These are phyloP conservation scores for Pestalotiopsis sp. DNA, from an alignment of 2,329 filamentous ascomycete species.

Conservation along the genomic window DNA sequence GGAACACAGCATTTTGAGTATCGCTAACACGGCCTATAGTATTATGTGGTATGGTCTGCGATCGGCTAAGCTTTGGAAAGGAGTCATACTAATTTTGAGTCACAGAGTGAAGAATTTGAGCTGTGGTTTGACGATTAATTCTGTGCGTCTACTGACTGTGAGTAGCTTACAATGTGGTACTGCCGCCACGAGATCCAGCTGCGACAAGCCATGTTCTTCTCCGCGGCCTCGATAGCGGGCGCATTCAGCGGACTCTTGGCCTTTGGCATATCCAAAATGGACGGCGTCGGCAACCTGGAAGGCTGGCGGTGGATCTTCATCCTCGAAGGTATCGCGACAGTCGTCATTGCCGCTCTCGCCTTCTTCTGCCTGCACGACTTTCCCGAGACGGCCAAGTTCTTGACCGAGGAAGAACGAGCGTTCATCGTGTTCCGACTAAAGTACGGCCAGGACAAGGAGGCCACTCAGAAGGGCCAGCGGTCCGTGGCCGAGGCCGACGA, in stretches of 20 bases:
- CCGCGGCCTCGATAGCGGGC: conserved; percentile 77
- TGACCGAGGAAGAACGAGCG: conserved; percentile 70
- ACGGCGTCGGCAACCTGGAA: conserved; percentile 60
- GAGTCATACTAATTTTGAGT: too few relatives aligned
- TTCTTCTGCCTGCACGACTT: conserved; percentile 81
- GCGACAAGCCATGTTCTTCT: conserved; percentile 76
- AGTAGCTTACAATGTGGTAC: conserved; percentile 58
- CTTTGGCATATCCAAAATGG: conserved; percentile 71
- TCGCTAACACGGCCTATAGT: not conserved
- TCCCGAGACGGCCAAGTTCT: conserved; percentile 76
- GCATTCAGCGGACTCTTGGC: conserved; percentile 76
- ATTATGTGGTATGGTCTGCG: too few relatives aligned
- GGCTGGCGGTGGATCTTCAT: conserved; percentile 72
- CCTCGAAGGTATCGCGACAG: conserved; percentile 69
- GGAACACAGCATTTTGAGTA: too few relatives aligned
- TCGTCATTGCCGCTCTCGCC: conserved; percentile 63
- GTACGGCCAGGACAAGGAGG: conserved; percentile 61
- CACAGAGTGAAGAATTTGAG: too few relatives aligned
- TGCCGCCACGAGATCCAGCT: conserved; percentile 58
- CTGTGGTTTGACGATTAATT: too few relatives aligned
- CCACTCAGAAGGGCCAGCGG: conserved; percentile 32
- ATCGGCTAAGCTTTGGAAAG: too few relatives aligned
- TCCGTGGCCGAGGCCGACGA: conserved; percentile 68
- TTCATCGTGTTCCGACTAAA: conserved; percentile 73
- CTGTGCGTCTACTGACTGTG: not conserved